Base-by-base conservation (phyloP, 257 asterid genomes). In the Ligustrum vulgare region DNA sequence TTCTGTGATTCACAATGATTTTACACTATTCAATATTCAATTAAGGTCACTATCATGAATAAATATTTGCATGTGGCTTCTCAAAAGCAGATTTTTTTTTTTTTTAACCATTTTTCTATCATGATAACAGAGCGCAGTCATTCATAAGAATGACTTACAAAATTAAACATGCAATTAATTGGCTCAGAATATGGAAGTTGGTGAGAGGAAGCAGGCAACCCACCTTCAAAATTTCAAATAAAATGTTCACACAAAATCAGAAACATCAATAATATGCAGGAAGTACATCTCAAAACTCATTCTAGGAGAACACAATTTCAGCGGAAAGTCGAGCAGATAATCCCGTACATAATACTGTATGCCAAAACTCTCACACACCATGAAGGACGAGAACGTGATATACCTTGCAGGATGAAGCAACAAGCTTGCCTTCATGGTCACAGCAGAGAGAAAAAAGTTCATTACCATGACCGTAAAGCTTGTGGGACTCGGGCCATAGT, bases 331-430 rank as follows among this genome's bases (percentile, higher is more conserved):
- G 63, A 54, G 28, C 63, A n/a, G 10, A 54, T 54, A 54, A 54
- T 54, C 63, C 12, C 31, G 13, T 60, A 25, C 13, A 60, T 12
- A 22, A 60, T 25, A 11, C 12, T n/a, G 64, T 20, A 56, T 56
- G 64, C 3, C 13, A 4, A 20, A 56, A 31, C 20, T 33, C 49
- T 33, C 39, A 18, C 66, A 35, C 47, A 25, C 41, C 13, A 72
- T 51, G 63, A 76, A 63, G 25, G 63, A 33, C 37, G 68, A n/a
- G 9, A 16, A 20, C n/a, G 62, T 28, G 62, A 15, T 22, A 69
- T 80, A 91, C 98, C 99, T 94, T 94, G 91, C 99, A 94, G 70
- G 98, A 89, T 43, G 99, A 91, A 78, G 99, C 98, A 43, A 94
- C 89, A 71, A 94, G 85, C 80, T 87, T 89, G 70, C 99, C 99